A percentile compares a stretch with the other conserved stretches of the same genome.
Evolutionary conservation across 1,284 basidiomycete genomes (phyloP).

Genomic region (Cryptococcus hybrid): DNA sequence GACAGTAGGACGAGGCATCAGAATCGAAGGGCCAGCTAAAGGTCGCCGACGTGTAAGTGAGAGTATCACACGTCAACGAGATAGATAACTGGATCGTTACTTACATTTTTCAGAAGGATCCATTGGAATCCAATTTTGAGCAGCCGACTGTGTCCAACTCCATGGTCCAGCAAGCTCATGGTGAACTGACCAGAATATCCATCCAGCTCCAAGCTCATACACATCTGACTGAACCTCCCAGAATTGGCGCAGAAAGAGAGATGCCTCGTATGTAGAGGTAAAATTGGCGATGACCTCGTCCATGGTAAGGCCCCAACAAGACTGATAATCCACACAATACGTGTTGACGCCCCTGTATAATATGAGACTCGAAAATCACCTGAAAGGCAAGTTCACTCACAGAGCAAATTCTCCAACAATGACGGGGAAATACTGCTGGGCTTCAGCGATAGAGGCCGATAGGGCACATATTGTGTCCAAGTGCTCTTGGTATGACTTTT

Average conservation of each 20-base stretch:
- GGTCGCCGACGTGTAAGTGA: too few species aligned
- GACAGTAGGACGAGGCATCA: slow-evolving; percentile 16
- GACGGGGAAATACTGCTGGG: slow-evolving; percentile 27
- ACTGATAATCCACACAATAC: slow-evolving; percentile 35
- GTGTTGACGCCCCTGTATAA: slow-evolving; percentile 23
- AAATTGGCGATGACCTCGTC: slow-evolving; percentile 24
- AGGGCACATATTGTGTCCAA: slow-evolving; percentile 31
- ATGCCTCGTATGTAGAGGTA: slow-evolving; percentile 21
- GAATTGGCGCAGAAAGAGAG: slow-evolving; percentile 31
- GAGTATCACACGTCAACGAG: neutral
- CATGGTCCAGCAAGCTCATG: slow-evolving; percentile 33
- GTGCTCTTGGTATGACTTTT: slow-evolving; percentile 31
- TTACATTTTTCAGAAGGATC: slow-evolving; percentile 32
- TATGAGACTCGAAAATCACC: neutral
- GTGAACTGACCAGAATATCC: slow-evolving; percentile 34
- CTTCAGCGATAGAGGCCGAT: slow-evolving; percentile 16
- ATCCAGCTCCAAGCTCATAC: slow-evolving; percentile 38
- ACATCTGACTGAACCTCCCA: slow-evolving; percentile 39
- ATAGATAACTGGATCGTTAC: neutral
- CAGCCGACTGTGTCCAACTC: slow-evolving; percentile 31
- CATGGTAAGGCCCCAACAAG: slow-evolving; percentile 23
- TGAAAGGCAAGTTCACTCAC: slow-evolving; percentile 5
- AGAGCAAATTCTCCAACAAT: slow-evolving; percentile 33
- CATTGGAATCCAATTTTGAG: slow-evolving; percentile 38
- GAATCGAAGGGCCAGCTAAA: slow-evolving; percentile 24